Percentiles rank a stretch among this genome's conserved stretches.
These are phyloP conservation scores for Botrytis paeoniae DNA, from an alignment of 2,329 filamentous ascomycete genomes.

Conservation along the genomic window DNA sequence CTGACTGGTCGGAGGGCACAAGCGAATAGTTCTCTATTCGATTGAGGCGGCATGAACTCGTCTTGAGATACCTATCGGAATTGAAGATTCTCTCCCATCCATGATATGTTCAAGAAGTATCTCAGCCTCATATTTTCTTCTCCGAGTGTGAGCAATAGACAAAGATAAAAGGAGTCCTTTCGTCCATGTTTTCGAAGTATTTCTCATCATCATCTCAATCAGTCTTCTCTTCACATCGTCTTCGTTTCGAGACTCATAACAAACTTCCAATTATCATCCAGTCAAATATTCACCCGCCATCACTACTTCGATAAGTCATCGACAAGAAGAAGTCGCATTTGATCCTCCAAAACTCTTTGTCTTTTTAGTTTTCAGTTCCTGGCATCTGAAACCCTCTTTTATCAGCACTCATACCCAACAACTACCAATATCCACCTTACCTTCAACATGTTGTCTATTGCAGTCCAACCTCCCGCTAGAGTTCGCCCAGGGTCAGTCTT, in stretches of 20 bases:
- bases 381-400: background rate
- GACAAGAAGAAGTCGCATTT: background rate
- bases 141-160: conserved; percentile 11
- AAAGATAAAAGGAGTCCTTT: conserved; percentile 17
- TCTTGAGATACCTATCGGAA: conserved; percentile 15
- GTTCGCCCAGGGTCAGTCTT: conserved; percentile 29
- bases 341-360: background rate
- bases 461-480: conserved; percentile 34
- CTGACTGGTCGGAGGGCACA: conserved; percentile 16
- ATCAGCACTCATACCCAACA: background rate
- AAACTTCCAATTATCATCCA: background rate
- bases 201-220: conserved; percentile 11
- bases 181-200: conserved; percentile 12
- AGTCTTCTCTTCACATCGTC: conserved; percentile 1
- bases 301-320: background rate
- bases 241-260: background rate
- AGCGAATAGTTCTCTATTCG: conserved; percentile 7
- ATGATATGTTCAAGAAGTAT: conserved; percentile 6
- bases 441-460: conserved; percentile 23
- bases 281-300: background rate
- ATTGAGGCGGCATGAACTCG: conserved; percentile 1
- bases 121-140: conserved; percentile 18
- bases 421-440: background rate
- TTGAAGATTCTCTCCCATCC: conserved; percentile 1
- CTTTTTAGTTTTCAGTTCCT: conserved; percentile 1